Evolutionary conservation across 2,329 filamentous ascomycete genomes (phyloP), one percentile per base, ranked within the genome.

Genomic region (Phialophora chinensis): DNA sequence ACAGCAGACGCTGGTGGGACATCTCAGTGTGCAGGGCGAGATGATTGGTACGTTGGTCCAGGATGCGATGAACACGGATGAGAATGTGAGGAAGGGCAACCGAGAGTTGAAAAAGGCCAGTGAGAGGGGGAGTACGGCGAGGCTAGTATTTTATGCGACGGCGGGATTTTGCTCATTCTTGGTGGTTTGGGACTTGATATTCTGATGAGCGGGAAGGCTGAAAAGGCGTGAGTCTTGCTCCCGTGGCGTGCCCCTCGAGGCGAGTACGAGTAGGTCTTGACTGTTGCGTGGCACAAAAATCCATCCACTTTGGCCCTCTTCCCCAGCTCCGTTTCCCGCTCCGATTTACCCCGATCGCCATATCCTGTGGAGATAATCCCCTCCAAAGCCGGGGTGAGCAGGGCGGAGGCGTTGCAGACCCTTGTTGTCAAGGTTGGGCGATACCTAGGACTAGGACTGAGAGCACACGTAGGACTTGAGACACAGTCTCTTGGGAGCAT

Each of bases 11-110:
- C 88, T 99, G 12, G 92, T 95, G 49, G 88, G 87, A 73, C 96
- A 97, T 75, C 85, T 99, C 25, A 86, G 89, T 47, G 89, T 90
- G 14, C 95, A 99, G 76, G 90, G 91, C 62, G 92, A 92, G 64
- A 90, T 95, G 73, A 96, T 99, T 69, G 91, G 93, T 67, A 91
- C 95, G 76, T 84, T 99, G 23, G 92, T 97, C 35, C 84, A 89
- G 52, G 94, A 99, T 77, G 93, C 92, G 1, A 86, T 89, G 67
- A 85, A 87, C 35, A 97, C 93, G 10, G 87, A 89, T 29, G 91
- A 94, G 75, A 97, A 98, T 75, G 87, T 99, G 59, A 90, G 90
- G 14, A 88, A 88, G 65, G 95, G 94, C 20, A 99, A 99, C 81
- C 91, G 90, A 79, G 90, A 98, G 82, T 83, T 99, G 60, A 95